phyloP scores from a whole-genome alignment of 208 protist genomes.

The Trypanosoma avium region DNA sequence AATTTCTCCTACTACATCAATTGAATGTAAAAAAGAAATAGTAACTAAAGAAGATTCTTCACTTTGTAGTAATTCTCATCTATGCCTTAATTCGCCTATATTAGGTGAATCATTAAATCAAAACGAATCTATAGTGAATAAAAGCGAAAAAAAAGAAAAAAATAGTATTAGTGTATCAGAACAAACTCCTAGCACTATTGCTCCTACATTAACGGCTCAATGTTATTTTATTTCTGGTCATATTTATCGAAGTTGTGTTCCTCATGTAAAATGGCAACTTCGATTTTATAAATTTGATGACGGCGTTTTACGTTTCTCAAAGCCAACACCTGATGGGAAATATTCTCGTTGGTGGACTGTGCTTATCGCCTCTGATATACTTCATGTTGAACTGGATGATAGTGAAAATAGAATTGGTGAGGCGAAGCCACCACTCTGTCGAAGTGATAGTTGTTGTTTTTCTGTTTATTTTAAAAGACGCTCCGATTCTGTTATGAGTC shows the following conservation, averaged over 20 bases:
- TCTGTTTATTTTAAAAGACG: conserved; percentile 13
- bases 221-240: conserved; percentile 5
- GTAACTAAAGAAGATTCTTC: no score
- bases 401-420: conserved; percentile 6
- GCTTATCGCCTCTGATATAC: conserved; percentile 5
- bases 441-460: conserved; percentile 6
- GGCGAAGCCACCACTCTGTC: conserved; percentile 13
- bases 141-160: no score
- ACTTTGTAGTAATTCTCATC: no score
- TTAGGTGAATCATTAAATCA: no score
- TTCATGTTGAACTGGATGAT: conserved; percentile 13
- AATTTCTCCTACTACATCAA: no score
- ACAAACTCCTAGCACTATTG: no score
- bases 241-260: conserved; percentile 14
- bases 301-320: conserved; percentile 18
- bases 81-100: no score
- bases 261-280: conserved; percentile 20
- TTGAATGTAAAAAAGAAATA: no score
- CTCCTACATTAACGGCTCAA: not conserved
- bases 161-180: no score
- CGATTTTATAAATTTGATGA: conserved; percentile 13
- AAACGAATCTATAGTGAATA: no score
- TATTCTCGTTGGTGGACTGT: conserved; percentile 12
- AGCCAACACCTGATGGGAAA: not conserved
- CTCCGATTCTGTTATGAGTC: not conserved